Percentiles rank a stretch among this genome's conserved stretches.
phyloP scores from a whole-genome alignment of 2,329 filamentous ascomycete genomes.

The Hypoxylon sp. region DNA sequence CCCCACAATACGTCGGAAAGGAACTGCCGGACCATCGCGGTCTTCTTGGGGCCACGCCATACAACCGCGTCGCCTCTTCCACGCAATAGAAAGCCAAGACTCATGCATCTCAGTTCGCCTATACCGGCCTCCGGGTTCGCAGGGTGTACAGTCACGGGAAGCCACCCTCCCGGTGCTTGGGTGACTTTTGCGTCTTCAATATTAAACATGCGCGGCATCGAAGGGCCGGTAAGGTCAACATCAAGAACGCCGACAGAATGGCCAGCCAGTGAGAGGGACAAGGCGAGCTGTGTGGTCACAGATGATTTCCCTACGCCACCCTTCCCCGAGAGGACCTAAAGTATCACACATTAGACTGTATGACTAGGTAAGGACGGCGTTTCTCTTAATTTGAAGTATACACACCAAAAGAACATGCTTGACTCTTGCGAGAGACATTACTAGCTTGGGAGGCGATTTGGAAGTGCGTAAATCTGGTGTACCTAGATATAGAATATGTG shows the following conservation, averaged over 20 bases:
- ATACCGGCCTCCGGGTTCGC: conserved; percentile 63
- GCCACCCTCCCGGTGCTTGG: conserved; percentile 91
- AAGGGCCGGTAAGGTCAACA: conserved; percentile 94
- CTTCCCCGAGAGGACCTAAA: conserved; percentile 88
- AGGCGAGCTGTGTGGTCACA: conserved; percentile 94
- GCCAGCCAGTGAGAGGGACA: conserved; percentile 86
- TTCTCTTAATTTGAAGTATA: conserved; percentile 23
- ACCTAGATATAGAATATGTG: conserved; percentile 2
- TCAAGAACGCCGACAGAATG: conserved; percentile 95
- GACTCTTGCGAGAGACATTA: conserved; percentile 76
- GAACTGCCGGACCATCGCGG: conserved; percentile 98
- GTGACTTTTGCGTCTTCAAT: conserved; percentile 91
- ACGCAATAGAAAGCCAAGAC: conserved; percentile 88
- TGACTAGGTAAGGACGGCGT: background rate
- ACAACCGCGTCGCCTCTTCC: conserved; percentile 91
- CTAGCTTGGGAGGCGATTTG: conserved; percentile 26
- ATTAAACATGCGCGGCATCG: conserved; percentile 93
- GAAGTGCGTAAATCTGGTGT: background rate
- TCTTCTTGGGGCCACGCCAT: conserved; percentile 98
- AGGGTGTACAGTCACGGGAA: conserved; percentile 86
- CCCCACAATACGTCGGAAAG: conserved; percentile 91
- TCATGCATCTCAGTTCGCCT: conserved; percentile 85
- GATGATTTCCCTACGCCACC: conserved; percentile 98
- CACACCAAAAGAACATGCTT: conserved; percentile 82
- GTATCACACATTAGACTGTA: conserved; percentile 18